A percentile compares a stretch with the other conserved stretches of the same genome.
Conservation (phyloP, 2,329 filamentous ascomycete species). For the Penicillium sp. region DNA sequence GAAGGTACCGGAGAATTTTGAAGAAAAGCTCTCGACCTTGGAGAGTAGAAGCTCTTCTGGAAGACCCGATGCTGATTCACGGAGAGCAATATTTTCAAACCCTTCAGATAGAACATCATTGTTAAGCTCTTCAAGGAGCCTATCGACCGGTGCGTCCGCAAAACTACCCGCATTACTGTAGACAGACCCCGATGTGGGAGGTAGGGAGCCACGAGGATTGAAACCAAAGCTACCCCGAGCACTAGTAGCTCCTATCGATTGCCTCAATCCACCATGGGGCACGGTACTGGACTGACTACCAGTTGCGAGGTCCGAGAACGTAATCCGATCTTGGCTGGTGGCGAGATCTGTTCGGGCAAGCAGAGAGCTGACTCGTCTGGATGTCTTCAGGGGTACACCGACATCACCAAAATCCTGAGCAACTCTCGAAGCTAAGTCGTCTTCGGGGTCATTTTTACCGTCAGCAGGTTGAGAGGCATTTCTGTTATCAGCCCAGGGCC, state of each 20-base stretch:
- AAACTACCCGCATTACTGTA: constrained; percentile 62
- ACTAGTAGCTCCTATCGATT: constrained; percentile 74
- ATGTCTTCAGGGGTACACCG: constrained; percentile 61
- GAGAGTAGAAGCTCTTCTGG: constrained; percentile 73
- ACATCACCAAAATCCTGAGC: constrained; percentile 67
- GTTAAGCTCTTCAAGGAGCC: constrained; percentile 69
- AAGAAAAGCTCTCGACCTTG: constrained; percentile 71
- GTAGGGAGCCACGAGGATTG: constrained; percentile 60
- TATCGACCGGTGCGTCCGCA: constrained; percentile 70
- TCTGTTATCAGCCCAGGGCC: constrained; percentile 53
- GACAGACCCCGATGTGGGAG: constrained; percentile 52
- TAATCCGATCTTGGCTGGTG: constrained; percentile 77
- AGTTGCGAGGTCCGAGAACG: constrained; percentile 74
- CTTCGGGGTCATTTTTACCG: constrained; percentile 46
- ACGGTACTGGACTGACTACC: constrained; percentile 42
- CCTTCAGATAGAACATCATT: constrained; percentile 67
- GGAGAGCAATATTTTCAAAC: constrained; percentile 72
- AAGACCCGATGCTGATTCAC: constrained; percentile 73
- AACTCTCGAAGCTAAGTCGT: constrained; percentile 70
- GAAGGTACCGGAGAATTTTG: constrained; percentile 47
- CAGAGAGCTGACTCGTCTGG: constrained; percentile 88
- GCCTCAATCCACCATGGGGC: constrained; percentile 57
- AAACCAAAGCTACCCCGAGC: constrained; percentile 65
- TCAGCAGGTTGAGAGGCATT: constrained; percentile 36
- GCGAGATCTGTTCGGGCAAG: constrained; percentile 85